Percentiles rank a stretch among this genome's conserved stretches.
Conservation (phyloP, 768 basidiomycete genomes). For the Tulasnella calospora region DNA sequence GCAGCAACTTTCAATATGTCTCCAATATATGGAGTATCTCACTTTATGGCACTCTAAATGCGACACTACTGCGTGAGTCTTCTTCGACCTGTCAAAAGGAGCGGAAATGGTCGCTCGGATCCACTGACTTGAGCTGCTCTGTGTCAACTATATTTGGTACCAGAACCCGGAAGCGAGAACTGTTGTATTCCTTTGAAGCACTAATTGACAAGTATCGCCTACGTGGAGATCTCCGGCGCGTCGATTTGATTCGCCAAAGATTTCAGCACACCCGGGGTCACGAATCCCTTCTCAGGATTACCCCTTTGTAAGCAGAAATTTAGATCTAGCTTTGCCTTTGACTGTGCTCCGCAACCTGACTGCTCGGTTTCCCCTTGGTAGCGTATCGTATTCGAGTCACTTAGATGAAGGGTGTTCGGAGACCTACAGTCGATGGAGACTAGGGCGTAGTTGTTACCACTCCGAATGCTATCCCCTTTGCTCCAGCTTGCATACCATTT, state of each 20-base stretch:
- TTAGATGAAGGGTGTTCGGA: background rate
- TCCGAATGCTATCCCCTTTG: too few species aligned
- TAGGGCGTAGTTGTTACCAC: too few species aligned
- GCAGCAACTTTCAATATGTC: background rate
- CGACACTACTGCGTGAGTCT: background rate
- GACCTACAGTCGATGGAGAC: too few species aligned
- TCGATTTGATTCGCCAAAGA: background rate
- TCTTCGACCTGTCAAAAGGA: background rate
- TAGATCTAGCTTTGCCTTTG: too few species aligned
- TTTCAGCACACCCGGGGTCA: background rate
- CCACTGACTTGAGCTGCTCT: too few species aligned
- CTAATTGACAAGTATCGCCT: background rate
- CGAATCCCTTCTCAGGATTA: background rate
- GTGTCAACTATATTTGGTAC: too few species aligned
- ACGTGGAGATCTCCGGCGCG: background rate
- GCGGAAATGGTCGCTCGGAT: too few species aligned
- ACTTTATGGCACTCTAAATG: background rate
- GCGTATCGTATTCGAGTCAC: background rate
- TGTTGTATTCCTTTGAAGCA: background rate
- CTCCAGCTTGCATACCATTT: too few species aligned
- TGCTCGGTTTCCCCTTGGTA: background rate
- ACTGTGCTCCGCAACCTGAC: background rate
- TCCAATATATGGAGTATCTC: background rate
- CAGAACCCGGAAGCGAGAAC: too few species aligned
- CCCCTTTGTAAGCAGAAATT: background rate